These are phyloP conservation scores for Penicillium diatomitis DNA, from an alignment of 495 filamentous ascomycete genomes.

Conservation along the genomic window DNA sequence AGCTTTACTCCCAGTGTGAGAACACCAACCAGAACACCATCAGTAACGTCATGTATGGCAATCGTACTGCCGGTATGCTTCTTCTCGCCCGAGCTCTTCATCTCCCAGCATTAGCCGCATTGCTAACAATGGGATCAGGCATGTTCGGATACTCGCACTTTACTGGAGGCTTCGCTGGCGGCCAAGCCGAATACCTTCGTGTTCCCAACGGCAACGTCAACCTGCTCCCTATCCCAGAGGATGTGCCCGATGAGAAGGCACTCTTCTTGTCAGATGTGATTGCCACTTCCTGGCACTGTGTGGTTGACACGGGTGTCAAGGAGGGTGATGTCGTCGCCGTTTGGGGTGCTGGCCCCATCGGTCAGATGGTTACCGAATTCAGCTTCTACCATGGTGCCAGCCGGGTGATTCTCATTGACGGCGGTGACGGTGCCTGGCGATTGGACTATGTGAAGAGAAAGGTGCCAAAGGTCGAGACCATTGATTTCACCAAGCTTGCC, in stretches of 20 bases:
- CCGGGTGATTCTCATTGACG: constrained; percentile 75
- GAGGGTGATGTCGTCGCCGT: constrained; percentile 73
- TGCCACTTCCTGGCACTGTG: constrained; percentile 67
- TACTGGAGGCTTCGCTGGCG: constrained; percentile 81
- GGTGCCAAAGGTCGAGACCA: constrained; percentile 51
- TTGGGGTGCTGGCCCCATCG: constrained; percentile 35
- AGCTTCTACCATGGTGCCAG: constrained; percentile 60
- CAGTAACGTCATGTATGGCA: constrained; percentile 64
- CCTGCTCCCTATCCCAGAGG: constrained; percentile 67
- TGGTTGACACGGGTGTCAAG: constrained; percentile 76
- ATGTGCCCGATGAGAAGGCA: constrained; percentile 79
- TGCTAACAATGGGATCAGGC: constrained; percentile 13
- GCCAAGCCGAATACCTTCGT: constrained; percentile 80
- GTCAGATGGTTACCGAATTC: constrained; percentile 72
- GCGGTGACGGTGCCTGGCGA: constrained; percentile 51
- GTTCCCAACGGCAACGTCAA: constrained; percentile 81
- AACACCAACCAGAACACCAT: constrained; percentile 64
- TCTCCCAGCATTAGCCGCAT: neutral
- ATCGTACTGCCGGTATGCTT: constrained; percentile 56
- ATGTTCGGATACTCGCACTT: constrained; percentile 54
- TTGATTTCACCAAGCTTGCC: constrained; percentile 48
- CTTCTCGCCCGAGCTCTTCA: neutral
- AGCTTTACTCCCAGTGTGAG: constrained; percentile 69
- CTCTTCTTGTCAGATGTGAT: constrained; percentile 78
- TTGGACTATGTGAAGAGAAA: constrained; percentile 57